Conservation (phyloP, 75 land plant species). For the Chamaecyparis obtusa region DNA sequence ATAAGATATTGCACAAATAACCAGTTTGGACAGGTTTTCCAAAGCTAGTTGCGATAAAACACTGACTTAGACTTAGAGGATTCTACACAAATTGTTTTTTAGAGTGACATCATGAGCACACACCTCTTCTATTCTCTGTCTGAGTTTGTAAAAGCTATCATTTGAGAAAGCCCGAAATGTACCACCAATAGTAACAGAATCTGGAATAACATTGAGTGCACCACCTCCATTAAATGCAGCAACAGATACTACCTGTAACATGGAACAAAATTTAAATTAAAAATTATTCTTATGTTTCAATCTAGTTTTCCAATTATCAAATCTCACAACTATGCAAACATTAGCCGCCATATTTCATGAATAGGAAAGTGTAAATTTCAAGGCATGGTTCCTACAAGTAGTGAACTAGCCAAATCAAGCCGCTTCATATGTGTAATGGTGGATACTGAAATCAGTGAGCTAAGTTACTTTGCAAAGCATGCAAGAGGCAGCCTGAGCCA, state of each 20-base stretch:
- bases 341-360: not conserved
- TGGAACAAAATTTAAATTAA: not conserved
- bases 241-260: slow-evolving; percentile 76
- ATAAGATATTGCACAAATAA: not conserved
- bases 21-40: not conserved
- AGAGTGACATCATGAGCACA: not conserved
- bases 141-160: slow-evolving; percentile 47
- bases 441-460: not conserved
- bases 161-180: slow-evolving; percentile 76
- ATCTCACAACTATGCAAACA: not conserved
- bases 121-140: slow-evolving; percentile 78
- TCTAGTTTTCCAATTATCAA: not conserved
- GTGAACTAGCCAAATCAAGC: not conserved
- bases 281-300: not conserved
- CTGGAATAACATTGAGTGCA: slow-evolving; percentile 54
- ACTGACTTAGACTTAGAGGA: not conserved
- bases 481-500: too few relatives aligned
- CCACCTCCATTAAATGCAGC: slow-evolving; percentile 58
- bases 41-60: not conserved
- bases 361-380: not conserved
- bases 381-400: not conserved
- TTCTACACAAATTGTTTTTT: not conserved
- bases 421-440: not conserved
- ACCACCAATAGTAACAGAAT: slow-evolving; percentile 58
- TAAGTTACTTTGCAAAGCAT: too few relatives aligned